These are phyloP conservation scores for Pestalotiopsis sp. DNA, from an alignment of 2,329 filamentous ascomycete species.

Conservation along the genomic window DNA sequence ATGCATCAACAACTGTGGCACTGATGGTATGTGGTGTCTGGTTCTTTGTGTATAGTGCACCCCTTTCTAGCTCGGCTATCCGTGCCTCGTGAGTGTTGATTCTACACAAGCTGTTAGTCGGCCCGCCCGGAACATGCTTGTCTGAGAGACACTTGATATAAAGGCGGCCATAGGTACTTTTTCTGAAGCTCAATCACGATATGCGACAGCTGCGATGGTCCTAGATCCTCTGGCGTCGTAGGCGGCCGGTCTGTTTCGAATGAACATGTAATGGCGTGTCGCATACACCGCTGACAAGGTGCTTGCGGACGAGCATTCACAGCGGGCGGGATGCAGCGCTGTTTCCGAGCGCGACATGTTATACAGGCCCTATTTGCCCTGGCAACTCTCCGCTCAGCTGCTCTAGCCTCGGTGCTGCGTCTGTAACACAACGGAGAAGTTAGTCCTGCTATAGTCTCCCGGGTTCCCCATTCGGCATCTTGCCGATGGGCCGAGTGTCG, in stretches of 20 bases:
- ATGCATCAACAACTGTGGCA: background rate
- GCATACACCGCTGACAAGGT: constrained; percentile 8
- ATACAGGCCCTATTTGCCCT: constrained; percentile 8
- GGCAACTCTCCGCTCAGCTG: constrained; percentile 1
- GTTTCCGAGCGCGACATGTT: constrained; percentile 6
- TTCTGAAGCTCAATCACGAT: constrained; percentile 5
- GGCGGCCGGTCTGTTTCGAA: constrained; percentile 9
- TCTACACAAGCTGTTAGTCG: background rate
- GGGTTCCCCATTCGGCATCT: background rate
- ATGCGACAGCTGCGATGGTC: constrained; percentile 1
- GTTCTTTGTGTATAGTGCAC: background rate
- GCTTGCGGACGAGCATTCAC: background rate
- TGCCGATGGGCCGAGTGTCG: background rate
- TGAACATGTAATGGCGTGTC: constrained; percentile 3
- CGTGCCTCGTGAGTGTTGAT: constrained; percentile 9
- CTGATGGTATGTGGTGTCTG: background rate
- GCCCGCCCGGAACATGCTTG: background rate
- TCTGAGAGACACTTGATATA: background rate
- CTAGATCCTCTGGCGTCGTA: background rate
- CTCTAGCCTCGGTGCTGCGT: background rate
- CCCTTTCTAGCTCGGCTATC: constrained; percentile 5
- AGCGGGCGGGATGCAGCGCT: constrained; percentile 3
- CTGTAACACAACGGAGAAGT: background rate
- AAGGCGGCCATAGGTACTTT: background rate
- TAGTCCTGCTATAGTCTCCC: background rate